Percentiles rank a stretch among this genome's conserved stretches.
These are phyloP conservation scores for Pythium guiyangense DNA, from an alignment of 352 stramenopile species.

Conservation along the genomic window DNA sequence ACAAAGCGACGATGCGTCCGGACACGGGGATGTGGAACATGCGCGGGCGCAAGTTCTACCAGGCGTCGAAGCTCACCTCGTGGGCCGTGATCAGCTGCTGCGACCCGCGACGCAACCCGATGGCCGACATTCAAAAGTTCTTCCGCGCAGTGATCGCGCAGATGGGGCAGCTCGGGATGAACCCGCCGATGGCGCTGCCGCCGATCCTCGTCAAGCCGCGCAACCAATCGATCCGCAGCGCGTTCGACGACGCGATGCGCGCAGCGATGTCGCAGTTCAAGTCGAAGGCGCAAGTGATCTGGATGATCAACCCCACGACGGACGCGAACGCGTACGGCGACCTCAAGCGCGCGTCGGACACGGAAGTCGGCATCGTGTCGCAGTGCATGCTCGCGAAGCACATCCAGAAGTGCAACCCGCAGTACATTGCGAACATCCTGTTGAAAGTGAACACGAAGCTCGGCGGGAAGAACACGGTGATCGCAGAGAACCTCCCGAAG, in stretches of 20 bases:
- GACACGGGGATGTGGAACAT: conserved; percentile 74
- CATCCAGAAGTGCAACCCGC: conserved; percentile 43
- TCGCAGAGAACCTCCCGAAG: conserved; percentile 35
- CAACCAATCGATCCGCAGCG: conserved; percentile 24
- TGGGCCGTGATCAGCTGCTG: conserved; percentile 53
- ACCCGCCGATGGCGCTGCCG: conserved; percentile 21
- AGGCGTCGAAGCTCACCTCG: conserved; percentile 32
- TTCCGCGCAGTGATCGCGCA: conserved; percentile 52
- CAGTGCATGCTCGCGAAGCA: conserved; percentile 78
- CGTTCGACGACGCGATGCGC: conserved; percentile 38
- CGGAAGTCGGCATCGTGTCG: conserved; percentile 60
- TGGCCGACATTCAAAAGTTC: conserved; percentile 36
- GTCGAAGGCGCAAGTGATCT: conserved; percentile 37
- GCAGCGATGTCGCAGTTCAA: conserved; percentile 26
- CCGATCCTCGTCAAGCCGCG: conserved; percentile 40
- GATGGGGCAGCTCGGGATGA: conserved; percentile 59
- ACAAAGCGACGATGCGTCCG: conserved; percentile 34
- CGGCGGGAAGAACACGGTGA: conserved; percentile 55
- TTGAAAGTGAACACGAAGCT: conserved; percentile 82
- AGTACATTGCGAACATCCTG: conserved; percentile 75
- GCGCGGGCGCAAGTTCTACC: conserved; percentile 45
- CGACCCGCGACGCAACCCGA: conserved; percentile 29
- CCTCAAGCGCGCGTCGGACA: conserved; percentile 75
- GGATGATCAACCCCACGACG: conserved; percentile 45
- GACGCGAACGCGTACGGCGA: conserved; percentile 54